Conservation (phyloP, 1,284 basidiomycete genomes). For the Pseudozyma tsukubaensis region DNA sequence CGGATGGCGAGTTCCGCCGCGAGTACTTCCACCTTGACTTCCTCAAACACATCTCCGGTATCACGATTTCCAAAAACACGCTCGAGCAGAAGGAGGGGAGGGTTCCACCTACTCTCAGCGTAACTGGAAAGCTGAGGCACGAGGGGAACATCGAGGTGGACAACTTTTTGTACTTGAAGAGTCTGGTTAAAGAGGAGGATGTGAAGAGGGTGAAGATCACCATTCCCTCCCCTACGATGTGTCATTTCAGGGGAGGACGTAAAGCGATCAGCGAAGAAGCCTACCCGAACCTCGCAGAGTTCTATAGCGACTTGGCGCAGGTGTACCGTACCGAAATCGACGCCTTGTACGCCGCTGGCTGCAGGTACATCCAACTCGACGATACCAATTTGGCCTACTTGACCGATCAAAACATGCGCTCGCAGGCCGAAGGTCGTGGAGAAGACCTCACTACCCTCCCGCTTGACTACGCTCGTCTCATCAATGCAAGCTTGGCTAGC, state of each 20-base stretch:
- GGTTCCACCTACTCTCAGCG: slow-evolving; percentile 67
- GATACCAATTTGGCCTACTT: slow-evolving; percentile 67
- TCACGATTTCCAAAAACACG: slow-evolving; percentile 53
- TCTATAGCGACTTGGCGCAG: slow-evolving; percentile 78
- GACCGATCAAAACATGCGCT: slow-evolving; percentile 55
- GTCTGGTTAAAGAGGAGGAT: slow-evolving; percentile 58
- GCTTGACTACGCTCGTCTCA: slow-evolving; percentile 46
- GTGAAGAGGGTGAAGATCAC: slow-evolving; percentile 76
- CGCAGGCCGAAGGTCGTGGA: slow-evolving; percentile 30
- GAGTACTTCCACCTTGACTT: slow-evolving; percentile 60
- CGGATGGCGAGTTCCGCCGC: slow-evolving; percentile 74
- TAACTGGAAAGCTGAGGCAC: slow-evolving; percentile 63
- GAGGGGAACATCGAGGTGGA: slow-evolving; percentile 62
- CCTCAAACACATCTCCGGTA: slow-evolving; percentile 52
- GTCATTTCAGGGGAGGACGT: slow-evolving; percentile 58
- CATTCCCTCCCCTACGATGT: slow-evolving; percentile 75
- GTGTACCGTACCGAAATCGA: slow-evolving; percentile 80
- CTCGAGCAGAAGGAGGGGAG: slow-evolving; percentile 55
- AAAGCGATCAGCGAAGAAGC: slow-evolving; percentile 69
- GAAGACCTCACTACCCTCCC: slow-evolving; percentile 52
- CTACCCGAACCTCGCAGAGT: slow-evolving; percentile 78
- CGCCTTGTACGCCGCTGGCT: slow-evolving; percentile 79
- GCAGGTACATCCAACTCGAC: slow-evolving; percentile 79
- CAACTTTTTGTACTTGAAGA: slow-evolving; percentile 68
- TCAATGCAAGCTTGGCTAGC: slow-evolving; percentile 73